These are phyloP conservation scores for Priceomyces medius DNA, from an alignment of 805 yeast genomes.

Conservation along the genomic window DNA sequence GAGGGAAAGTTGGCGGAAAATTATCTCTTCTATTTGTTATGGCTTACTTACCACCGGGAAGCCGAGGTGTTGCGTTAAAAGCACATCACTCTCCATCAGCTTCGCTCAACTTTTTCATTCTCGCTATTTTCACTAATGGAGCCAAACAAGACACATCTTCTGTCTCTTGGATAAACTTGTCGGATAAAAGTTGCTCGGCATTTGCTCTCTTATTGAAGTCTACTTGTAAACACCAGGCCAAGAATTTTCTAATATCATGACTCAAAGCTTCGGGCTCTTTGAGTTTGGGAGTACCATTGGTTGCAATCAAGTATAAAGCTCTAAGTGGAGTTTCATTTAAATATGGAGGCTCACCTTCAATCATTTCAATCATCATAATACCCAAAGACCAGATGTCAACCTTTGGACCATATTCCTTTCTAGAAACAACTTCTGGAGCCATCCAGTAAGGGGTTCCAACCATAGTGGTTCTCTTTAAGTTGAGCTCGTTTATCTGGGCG, in stretches of 20 bases:
- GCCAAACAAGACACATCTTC: slow-evolving; percentile 62
- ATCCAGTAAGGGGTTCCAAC: slow-evolving; percentile 99
- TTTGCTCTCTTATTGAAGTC: slow-evolving; percentile 78
- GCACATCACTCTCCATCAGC: slow-evolving; percentile 11
- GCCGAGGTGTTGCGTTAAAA: no score
- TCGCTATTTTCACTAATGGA: slow-evolving; percentile 72
- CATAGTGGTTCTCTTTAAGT: slow-evolving; percentile 92
- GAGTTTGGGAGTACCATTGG: slow-evolving; percentile 93
- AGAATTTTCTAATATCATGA: slow-evolving; percentile 61
- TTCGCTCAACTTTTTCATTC: slow-evolving; percentile 56
- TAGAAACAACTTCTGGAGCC: slow-evolving; percentile 98
- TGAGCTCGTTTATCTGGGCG: slow-evolving; percentile 64
- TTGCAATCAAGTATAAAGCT: slow-evolving; percentile 90
- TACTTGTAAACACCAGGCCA: slow-evolving; percentile 78
- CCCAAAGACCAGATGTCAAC: slow-evolving; percentile 98
- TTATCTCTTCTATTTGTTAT: background rate
- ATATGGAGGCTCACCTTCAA: slow-evolving; percentile 98
- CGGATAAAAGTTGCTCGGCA: slow-evolving; percentile 68
- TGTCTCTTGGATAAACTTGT: slow-evolving; percentile 62
- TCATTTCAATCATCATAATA: slow-evolving; percentile 97
- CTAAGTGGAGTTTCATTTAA: slow-evolving; percentile 92
- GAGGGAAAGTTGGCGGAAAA: background rate
- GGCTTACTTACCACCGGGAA: no score
- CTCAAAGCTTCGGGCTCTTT: slow-evolving; percentile 84
- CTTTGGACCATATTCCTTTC: slow-evolving; percentile 94